These are phyloP conservation scores for Coemansia sp. DNA, from an alignment of 192 early-diverging fungal genomes.

Conservation along the genomic window DNA sequence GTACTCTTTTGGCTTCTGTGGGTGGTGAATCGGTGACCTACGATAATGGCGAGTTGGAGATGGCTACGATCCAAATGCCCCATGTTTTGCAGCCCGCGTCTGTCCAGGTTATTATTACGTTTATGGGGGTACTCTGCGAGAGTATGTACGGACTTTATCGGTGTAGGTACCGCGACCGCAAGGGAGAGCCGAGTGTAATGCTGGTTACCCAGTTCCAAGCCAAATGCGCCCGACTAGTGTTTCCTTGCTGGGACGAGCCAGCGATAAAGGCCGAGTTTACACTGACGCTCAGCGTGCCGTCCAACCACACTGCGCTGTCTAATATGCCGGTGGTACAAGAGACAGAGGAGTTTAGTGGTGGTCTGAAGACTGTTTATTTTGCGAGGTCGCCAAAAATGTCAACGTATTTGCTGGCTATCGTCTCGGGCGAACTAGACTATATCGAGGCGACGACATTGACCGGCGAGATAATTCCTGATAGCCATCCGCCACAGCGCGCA, in stretches of 20 bases:
- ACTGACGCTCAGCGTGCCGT: slow-evolving; percentile 65
- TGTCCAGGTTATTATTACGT: slow-evolving; percentile 60
- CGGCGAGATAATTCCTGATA: background rate
- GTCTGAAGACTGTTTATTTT: slow-evolving; percentile 64
- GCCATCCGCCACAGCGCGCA: background rate
- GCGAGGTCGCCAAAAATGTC: slow-evolving; percentile 78
- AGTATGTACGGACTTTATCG: slow-evolving; percentile 85
- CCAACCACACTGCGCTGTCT: slow-evolving; percentile 66
- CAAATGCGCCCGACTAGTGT: slow-evolving; percentile 67
- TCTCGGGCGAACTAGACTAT: slow-evolving; percentile 79
- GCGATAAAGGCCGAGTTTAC: slow-evolving; percentile 79
- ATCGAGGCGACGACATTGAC: slow-evolving; percentile 60
- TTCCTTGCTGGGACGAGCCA: slow-evolving; percentile 86
- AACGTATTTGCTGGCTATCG: slow-evolving; percentile 80
- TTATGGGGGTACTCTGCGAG: slow-evolving; percentile 69
- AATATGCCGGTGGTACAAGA: slow-evolving; percentile 68
- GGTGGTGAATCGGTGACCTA: slow-evolving; percentile 8
- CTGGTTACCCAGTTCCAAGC: slow-evolving; percentile 83
- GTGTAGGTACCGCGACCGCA: slow-evolving; percentile 63
- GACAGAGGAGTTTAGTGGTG: background rate
- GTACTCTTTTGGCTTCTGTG: background rate
- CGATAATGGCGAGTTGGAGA: slow-evolving; percentile 35
- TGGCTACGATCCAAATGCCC: slow-evolving; percentile 49
- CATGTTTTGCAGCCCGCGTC: slow-evolving; percentile 33
- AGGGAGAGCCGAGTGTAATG: slow-evolving; percentile 62